Evolutionary conservation across 129 eudicot species (phyloP), one percentile per base, ranked within the genome.

Genomic region (Cynara cardunculus): DNA sequence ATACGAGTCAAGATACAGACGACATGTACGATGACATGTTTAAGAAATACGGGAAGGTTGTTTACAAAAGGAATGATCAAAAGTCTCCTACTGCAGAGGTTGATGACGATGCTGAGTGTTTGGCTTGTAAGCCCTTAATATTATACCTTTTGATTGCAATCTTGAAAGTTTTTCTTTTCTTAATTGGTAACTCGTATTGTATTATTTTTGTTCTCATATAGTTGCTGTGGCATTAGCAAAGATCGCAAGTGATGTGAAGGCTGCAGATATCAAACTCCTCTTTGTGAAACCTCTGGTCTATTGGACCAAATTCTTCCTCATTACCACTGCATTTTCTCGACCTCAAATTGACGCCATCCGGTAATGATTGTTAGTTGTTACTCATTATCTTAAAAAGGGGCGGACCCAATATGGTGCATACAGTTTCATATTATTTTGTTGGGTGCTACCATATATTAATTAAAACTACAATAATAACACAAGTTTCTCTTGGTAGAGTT

Each of bases 151-250:
- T 4, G 2, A 18, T 56, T 56, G 65, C 65, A 56, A 18, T 56
- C 22, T 21, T 30, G 14, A 56, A 32, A 22, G 83, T n/a, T 49
- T 80, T 71, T 28, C 11, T 31, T 25, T 16, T 73, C 18, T 37
- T 13, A 2, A 69, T 53, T 49, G 70, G 21, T 53, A 32, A 53
- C 21, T 67, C 27, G 39, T 64, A 28, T 37, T 64, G 4, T 64
- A 5, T 74, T 73, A 61, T 72, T 82, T 24, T 72, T 78, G 31
- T 31, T 78, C 30, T 64, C 73, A 34, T 78, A 78, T 86, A 95
- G 99, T 95, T 89, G 99, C 99, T 77, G 93, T 95, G 78, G 91
- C 92, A 59, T 84, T 85, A 80, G 99, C 99, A 66, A 95, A 95
- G 91, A 90, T 92, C 72, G 99, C 99, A 76, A 92, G 90, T 75